A percentile compares a stretch with the other conserved stretches of the same genome.
phyloP scores from a whole-genome alignment of 1,284 basidiomycete species.

The Heterobasidion occidentale region DNA sequence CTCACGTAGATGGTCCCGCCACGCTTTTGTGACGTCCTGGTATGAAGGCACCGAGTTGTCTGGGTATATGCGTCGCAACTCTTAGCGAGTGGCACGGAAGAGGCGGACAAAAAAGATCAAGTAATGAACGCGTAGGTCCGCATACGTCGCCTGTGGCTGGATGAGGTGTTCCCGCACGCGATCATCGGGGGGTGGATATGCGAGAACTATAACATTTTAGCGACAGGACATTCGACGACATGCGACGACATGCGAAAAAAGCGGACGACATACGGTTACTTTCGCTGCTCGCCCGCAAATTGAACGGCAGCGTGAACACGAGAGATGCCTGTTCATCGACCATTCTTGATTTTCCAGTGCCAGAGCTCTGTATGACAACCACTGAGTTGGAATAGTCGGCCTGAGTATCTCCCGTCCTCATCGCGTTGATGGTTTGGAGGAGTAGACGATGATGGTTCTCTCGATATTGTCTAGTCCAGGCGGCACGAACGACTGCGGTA shows the following conservation, averaged over 20 bases:
- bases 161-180: neutral
- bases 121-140: neutral
- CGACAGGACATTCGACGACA: neutral
- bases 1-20: neutral
- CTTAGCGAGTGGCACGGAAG: neutral
- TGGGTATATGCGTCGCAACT: neutral
- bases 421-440: neutral
- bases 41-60: neutral
- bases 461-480: neutral
- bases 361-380: conserved; percentile 4
- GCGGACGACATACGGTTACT: neutral
- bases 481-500: neutral
- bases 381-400: neutral
- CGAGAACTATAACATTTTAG: neutral
- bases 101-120: neutral
- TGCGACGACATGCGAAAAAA: neutral
- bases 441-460: neutral
- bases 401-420: neutral
- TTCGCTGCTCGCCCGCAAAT: neutral
- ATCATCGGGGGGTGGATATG: neutral
- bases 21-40: neutral
- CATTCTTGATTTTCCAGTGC: conserved; percentile 5
- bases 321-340: conserved; percentile 1
- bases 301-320: conserved; percentile 4
- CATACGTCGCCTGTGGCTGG: neutral